Evolutionary conservation across 1,284 basidiomycete genomes (phyloP).

Genomic region (Apiotrichum sp.): DNA sequence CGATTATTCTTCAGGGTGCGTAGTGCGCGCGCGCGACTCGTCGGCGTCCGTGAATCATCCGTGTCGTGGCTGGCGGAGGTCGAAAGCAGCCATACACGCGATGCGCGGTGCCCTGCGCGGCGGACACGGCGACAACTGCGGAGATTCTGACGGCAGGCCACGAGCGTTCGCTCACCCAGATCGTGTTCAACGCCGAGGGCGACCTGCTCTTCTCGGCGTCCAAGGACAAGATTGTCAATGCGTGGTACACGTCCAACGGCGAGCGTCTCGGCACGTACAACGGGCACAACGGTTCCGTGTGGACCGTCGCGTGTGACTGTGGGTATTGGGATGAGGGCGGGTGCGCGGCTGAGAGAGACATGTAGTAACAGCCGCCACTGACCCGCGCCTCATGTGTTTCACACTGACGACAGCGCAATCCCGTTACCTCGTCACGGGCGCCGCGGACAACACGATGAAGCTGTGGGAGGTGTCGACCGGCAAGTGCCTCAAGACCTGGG

Average conservation of each 20-base stretch:
- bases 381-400: background rate
- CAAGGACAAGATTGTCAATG: slow-evolving; percentile 93
- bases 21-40: background rate
- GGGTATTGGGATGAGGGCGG: slow-evolving; percentile 44
- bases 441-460: slow-evolving; percentile 79
- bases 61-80: too few relatives aligned
- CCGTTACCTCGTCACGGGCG: slow-evolving; percentile 77
- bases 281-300: slow-evolving; percentile 92
- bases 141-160: slow-evolving; percentile 58
- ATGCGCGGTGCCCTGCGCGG: too few relatives aligned
- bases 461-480: slow-evolving; percentile 88
- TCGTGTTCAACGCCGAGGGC: slow-evolving; percentile 93
- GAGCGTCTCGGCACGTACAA: slow-evolving; percentile 95
- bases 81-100: too few relatives aligned
- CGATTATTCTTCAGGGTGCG: slow-evolving; percentile 46
- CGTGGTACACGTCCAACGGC: slow-evolving; percentile 98
- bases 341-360: too few relatives aligned
- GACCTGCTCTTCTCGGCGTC: slow-evolving; percentile 93
- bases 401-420: slow-evolving; percentile 60
- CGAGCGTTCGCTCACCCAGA: slow-evolving; percentile 95
- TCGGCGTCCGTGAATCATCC: too few relatives aligned
- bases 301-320: slow-evolving; percentile 96
- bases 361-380: too few relatives aligned
- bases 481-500: slow-evolving; percentile 88
- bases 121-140: too few relatives aligned